phyloP scores from a whole-genome alignment of 176 grass and related monocot genomes.

The Themeda triandra region DNA sequence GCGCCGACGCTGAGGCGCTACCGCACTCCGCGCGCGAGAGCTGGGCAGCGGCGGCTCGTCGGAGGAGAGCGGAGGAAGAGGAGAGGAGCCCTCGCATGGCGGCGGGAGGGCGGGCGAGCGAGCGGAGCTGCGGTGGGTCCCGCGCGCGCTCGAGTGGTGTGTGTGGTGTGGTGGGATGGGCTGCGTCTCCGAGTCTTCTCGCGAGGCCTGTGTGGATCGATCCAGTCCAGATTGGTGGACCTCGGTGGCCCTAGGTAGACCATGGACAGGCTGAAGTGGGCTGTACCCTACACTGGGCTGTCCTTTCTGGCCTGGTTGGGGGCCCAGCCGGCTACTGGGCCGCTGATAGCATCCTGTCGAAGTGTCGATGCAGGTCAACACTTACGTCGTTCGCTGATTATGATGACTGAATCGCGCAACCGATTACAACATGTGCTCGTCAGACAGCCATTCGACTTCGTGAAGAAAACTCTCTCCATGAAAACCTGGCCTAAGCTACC shows the following conservation, averaged over 20 bases:
- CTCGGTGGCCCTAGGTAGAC: not conserved
- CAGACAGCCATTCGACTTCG: too few species aligned
- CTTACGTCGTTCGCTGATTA: too few species aligned
- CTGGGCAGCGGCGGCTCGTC: conserved; percentile 2
- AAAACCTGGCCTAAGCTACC: too few species aligned
- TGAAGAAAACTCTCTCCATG: too few species aligned
- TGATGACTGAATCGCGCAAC: too few species aligned
- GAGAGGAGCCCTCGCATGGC: conserved; percentile 38
- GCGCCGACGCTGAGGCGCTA: not conserved
- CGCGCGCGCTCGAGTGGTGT: not conserved
- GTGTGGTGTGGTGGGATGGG: not conserved
- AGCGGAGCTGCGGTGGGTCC: not conserved
- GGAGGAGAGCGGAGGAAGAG: conserved; percentile 39
- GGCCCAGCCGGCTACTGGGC: too few species aligned
- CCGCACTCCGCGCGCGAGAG: not conserved
- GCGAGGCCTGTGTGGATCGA: not conserved
- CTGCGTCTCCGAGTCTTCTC: not conserved
- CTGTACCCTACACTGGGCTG: too few species aligned
- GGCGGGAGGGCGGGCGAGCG: not conserved
- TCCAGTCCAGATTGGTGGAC: not conserved
- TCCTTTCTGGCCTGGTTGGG: too few species aligned
- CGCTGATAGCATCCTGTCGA: too few species aligned
- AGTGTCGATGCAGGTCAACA: too few species aligned
- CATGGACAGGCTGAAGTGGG: not conserved
- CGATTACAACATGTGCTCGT: too few species aligned